Conservation (phyloP, 2,329 filamentous ascomycete genomes). For the Fusarium verticillioides region DNA sequence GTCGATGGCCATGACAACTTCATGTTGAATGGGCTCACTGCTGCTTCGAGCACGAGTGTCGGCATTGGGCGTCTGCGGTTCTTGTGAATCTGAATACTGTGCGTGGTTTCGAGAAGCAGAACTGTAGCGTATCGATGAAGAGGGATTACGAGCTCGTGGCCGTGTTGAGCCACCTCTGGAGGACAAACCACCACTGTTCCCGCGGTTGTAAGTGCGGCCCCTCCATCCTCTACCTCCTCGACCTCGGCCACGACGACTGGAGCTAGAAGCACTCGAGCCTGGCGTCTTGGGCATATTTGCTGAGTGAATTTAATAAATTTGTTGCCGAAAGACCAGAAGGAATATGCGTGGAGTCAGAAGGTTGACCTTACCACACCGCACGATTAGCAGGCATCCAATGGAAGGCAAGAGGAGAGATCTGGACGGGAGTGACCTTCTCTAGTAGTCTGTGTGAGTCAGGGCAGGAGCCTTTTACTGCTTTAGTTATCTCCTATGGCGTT, state of each 20-base stretch:
- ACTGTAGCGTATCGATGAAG: neutral
- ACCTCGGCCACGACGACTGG: conserved; percentile 13
- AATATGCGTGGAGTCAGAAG: neutral
- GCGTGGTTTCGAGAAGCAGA: neutral
- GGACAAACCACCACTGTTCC: conserved; percentile 10
- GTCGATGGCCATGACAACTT: conserved; percentile 84
- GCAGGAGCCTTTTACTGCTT: neutral
- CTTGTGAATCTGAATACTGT: neutral
- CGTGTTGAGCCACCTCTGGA: conserved; percentile 7
- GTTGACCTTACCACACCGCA: neutral
- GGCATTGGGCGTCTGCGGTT: neutral
- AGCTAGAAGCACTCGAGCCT: conserved; percentile 11
- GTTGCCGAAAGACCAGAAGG: neutral
- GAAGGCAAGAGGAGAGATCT: neutral
- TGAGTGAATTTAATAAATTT: neutral
- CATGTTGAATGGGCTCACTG: conserved; percentile 48
- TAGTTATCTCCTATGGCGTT: neutral
- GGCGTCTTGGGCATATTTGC: conserved; percentile 24
- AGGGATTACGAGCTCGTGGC: neutral
- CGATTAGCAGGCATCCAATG: neutral
- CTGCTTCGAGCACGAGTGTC: conserved; percentile 9
- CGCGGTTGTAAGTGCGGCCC: neutral
- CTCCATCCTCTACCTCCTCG: conserved; percentile 8
- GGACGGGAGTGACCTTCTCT: neutral
- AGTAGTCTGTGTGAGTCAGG: neutral